These are phyloP conservation scores for Clitoria ternatea DNA, from an alignment of 306 rosid species.

Conservation along the genomic window DNA sequence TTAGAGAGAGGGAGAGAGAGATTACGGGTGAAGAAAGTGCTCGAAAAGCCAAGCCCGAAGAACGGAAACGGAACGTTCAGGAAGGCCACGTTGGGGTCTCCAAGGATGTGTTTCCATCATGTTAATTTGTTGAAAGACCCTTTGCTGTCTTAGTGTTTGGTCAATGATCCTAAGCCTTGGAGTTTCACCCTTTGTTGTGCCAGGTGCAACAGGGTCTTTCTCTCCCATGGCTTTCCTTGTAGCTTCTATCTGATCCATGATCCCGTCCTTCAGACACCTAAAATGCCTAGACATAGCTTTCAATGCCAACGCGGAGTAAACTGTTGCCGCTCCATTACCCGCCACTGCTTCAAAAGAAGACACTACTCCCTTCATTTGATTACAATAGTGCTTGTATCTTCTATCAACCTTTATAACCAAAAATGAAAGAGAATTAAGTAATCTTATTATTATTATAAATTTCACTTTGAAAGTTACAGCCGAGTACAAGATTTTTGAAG, in stretches of 20 bases:
- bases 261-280: constrained; percentile 75
- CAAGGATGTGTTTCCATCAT: constrained; percentile 96
- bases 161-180: constrained; percentile 78
- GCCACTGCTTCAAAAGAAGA: constrained; percentile 77
- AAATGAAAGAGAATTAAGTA: background rate
- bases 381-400: constrained; percentile 81
- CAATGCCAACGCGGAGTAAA: constrained; percentile 78
- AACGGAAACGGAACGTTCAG: constrained; percentile 82
- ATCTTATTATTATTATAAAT: background rate
- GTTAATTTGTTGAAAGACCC: constrained; percentile 83
- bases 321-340: constrained; percentile 66
- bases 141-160: constrained; percentile 69
- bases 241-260: constrained; percentile 54
- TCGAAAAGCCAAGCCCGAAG: constrained; percentile 97
- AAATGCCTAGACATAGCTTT: constrained; percentile 89
- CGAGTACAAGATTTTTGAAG: background rate
- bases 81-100: constrained; percentile 99
- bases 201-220: constrained; percentile 68
- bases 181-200: constrained; percentile 77
- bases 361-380: constrained; percentile 85
- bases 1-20: background rate
- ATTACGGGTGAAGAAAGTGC: constrained; percentile 96
- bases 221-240: constrained; percentile 81
- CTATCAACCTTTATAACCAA: constrained; percentile 37
- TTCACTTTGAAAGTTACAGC: constrained; percentile 17